Conservation (phyloP, 768 basidiomycete genomes). For the Boletus coccyginus region DNA sequence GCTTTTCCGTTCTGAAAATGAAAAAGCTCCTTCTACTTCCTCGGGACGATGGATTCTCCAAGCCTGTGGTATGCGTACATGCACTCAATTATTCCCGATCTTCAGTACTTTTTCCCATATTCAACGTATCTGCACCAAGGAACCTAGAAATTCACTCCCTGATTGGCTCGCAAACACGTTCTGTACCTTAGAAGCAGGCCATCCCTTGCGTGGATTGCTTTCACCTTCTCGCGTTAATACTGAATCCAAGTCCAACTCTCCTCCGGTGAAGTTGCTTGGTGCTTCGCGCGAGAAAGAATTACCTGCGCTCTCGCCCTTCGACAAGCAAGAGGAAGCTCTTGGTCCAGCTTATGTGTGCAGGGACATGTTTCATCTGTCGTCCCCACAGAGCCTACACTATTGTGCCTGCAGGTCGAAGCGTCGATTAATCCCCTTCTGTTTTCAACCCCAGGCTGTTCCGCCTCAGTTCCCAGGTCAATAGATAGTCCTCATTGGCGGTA, state of each 20-base stretch:
- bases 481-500: neutral
- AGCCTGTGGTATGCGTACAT: slow-evolving; percentile 31
- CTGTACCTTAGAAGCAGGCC: slow-evolving; percentile 36
- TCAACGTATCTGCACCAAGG: slow-evolving; percentile 16
- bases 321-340: slow-evolving; percentile 4
- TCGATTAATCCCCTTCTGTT: slow-evolving; percentile 13
- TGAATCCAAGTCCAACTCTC: neutral
- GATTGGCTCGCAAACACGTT: slow-evolving; percentile 57
- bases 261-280: neutral
- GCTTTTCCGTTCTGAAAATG: slow-evolving; percentile 46
- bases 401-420: neutral
- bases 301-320: slow-evolving; percentile 31
- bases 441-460: slow-evolving; percentile 25
- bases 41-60: slow-evolving; percentile 5
- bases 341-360: slow-evolving; percentile 3
- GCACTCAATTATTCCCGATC: slow-evolving; percentile 17
- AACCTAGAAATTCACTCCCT: slow-evolving; percentile 39
- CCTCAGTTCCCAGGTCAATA: slow-evolving; percentile 4
- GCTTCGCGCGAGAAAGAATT: slow-evolving; percentile 14
- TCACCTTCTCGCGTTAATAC: slow-evolving; percentile 16
- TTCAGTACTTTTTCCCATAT: slow-evolving; percentile 11
- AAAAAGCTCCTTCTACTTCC: slow-evolving; percentile 7
- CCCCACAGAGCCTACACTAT: neutral
- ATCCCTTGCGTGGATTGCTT: slow-evolving; percentile 35
- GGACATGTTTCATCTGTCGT: neutral